phyloP scores from a whole-genome alignment of 2,329 filamentous ascomycete genomes.

The Dothideomycetes sp. region DNA sequence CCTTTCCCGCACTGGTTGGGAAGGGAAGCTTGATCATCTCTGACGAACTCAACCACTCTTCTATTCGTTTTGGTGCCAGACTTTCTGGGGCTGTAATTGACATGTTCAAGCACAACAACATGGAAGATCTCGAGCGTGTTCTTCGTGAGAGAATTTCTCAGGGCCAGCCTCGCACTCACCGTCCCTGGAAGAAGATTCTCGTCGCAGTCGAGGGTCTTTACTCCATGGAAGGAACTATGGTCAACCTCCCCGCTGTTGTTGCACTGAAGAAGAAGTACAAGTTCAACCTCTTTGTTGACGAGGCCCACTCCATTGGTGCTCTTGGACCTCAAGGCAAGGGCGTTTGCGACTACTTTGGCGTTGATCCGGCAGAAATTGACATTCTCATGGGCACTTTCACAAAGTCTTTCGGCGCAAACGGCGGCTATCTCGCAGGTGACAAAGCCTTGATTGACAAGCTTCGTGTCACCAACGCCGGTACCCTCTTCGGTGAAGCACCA shows the following conservation, averaged over 20 bases:
- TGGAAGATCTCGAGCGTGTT: constrained; percentile 72
- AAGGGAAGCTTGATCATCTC: constrained; percentile 93
- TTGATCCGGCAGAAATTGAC: constrained; percentile 79
- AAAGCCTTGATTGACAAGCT: constrained; percentile 90
- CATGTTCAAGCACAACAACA: constrained; percentile 97
- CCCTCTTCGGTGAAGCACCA: constrained; percentile 77
- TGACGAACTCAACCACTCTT: constrained; percentile 95
- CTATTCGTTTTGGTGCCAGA: constrained; percentile 88
- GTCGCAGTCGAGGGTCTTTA: constrained; percentile 95
- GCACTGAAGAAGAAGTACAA: constrained; percentile 91
- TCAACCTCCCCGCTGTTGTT: constrained; percentile 84
- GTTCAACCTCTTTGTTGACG: constrained; percentile 90
- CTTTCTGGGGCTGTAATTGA: constrained; percentile 89
- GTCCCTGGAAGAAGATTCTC: constrained; percentile 98
- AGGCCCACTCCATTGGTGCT: constrained; percentile 92
- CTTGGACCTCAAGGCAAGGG: constrained; percentile 80
- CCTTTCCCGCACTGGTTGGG: constrained; percentile 83
- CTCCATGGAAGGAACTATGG: constrained; percentile 99
- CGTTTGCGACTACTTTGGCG: constrained; percentile 93
- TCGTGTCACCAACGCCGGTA: constrained; percentile 72
- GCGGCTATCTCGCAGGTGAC: constrained; percentile 85
- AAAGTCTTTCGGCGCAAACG: constrained; percentile 97
- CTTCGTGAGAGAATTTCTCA: constrained; percentile 90
- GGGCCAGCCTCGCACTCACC: constrained; percentile 93
- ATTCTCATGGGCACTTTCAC: constrained; percentile 97